Evolutionary conservation across 768 basidiomycete genomes (phyloP).

Genomic region (Flagelloscypha sp.): DNA sequence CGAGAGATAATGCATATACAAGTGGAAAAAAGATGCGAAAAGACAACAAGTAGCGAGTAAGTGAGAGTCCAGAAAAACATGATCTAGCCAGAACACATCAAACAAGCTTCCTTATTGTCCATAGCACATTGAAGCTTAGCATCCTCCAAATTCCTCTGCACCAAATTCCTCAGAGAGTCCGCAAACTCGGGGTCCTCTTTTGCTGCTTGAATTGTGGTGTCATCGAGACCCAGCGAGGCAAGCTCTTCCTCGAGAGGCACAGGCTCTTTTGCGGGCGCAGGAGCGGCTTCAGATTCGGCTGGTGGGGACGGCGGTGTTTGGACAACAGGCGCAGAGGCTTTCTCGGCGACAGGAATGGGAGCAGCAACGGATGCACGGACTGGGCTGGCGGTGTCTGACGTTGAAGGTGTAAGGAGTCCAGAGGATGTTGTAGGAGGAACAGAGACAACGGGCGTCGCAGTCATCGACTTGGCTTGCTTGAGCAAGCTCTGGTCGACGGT

Average conservation of each 20-base stretch:
- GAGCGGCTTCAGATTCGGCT: conserved; percentile 8
- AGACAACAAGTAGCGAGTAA: too few species aligned
- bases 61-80: background rate
- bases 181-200: conserved; percentile 63
- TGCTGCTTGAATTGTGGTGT: conserved; percentile 23
- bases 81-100: conserved; percentile 83
- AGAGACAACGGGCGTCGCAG: conserved; percentile 19
- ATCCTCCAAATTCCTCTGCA: conserved; percentile 69
- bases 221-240: conserved; percentile 14
- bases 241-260: conserved; percentile 20
- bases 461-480: conserved; percentile 51
- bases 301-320: conserved; percentile 9
- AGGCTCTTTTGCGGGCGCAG: conserved; percentile 9
- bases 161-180: conserved; percentile 63
- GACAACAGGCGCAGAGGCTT: conserved; percentile 7
- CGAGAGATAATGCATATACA: too few species aligned
- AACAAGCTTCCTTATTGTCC: conserved; percentile 90
- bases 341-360: conserved; percentile 10
- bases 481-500: conserved; percentile 82
- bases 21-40: too few species aligned
- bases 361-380: conserved; percentile 12
- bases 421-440: conserved; percentile 14
- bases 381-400: conserved; percentile 23
- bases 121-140: conserved; percentile 77
- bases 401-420: conserved; percentile 24